These are phyloP conservation scores for Entomortierella parvispora DNA, from an alignment of 192 early-diverging fungal genomes.

Conservation along the genomic window DNA sequence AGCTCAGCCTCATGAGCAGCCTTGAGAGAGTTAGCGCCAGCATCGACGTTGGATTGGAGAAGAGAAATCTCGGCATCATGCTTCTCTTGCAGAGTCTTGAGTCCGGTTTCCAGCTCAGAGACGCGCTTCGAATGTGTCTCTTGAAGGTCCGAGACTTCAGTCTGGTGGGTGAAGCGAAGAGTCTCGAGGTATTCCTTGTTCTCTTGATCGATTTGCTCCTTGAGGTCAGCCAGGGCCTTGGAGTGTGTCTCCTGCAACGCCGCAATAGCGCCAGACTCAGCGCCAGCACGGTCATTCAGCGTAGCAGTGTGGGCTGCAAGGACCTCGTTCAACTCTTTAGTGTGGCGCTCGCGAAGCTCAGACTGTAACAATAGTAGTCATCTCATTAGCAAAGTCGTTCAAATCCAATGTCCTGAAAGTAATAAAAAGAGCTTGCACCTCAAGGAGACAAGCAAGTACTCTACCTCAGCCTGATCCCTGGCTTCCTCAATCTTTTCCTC, in stretches of 20 bases:
- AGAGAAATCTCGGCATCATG: slow-evolving; percentile 27
- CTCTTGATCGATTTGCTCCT: slow-evolving; percentile 37
- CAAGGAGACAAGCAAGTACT: too few species aligned
- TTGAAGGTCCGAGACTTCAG: slow-evolving; percentile 20
- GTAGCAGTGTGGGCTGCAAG: slow-evolving; percentile 40
- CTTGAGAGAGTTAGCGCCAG: slow-evolving; percentile 27
- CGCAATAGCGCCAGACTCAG: slow-evolving; percentile 38
- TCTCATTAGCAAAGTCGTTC: background rate
- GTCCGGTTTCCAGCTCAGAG: slow-evolving; percentile 20
- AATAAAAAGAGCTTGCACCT: too few species aligned
- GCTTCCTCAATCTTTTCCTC: slow-evolving; percentile 44
- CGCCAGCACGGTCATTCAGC: slow-evolving; percentile 46
- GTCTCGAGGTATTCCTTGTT: slow-evolving; percentile 34
- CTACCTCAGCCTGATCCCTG: slow-evolving; percentile 41
- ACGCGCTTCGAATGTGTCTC: slow-evolving; percentile 24
- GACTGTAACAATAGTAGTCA: slow-evolving; percentile 10
- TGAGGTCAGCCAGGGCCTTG: slow-evolving; percentile 33
- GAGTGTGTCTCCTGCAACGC: slow-evolving; percentile 36
- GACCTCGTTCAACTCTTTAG: slow-evolving; percentile 23
- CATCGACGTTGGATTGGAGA: slow-evolving; percentile 1
- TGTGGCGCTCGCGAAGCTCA: slow-evolving; percentile 28
- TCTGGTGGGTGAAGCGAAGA: slow-evolving; percentile 22
- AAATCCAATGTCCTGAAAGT: background rate
- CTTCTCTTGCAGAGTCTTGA: slow-evolving; percentile 37
- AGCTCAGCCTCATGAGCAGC: slow-evolving; percentile 40